Base-by-base conservation (phyloP, 768 basidiomycete species). In the Podaxis sp. region DNA sequence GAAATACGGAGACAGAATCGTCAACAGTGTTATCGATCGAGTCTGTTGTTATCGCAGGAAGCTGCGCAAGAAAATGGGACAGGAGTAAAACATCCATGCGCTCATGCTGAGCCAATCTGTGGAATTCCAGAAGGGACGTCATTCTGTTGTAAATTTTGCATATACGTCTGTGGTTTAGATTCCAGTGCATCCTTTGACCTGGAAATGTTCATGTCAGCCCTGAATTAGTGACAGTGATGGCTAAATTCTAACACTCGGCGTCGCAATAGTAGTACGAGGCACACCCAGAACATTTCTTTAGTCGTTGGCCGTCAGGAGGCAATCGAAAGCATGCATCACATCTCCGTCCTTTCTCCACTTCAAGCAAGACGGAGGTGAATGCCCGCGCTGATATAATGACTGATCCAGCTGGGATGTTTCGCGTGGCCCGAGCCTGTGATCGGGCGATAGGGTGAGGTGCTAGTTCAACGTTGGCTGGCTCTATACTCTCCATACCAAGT, bases 181-280 rank as follows among this genome's bases (percentile, higher is more conserved):
- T 80, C 92, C 92, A 93, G 59, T 92, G 85, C 38, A 70, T 53
- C n/a, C 62, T 74, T 70, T 94, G 92, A 74, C 91, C 91, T 93
- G 70, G 12, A 33, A 33, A 66, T 24, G 51, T 15, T 15, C 46
- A 63, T 52, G 36, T 46, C 61, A 60, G 38, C 22, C 55, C 54
- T 51, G 54, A 52, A 48, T 54, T 53, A 60, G 52, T 49, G 7
- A 19, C 40, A 58, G 54, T 57, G 52, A 33, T 8, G 63, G 62
- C 52, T 15, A 60, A 40, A 52, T 40, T 52, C 84, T 72, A 71
- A 92, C 92, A 94, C 72, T 76, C 67, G 24, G 76, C 65, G 65
- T 82, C 80, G 67, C 92, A 94, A 69, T 94, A 94, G 83, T 85
- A 92, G 69, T 88, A 90, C 0, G 82, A 80, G 15, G 80, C 82